Conservation (phyloP, 495 filamentous ascomycete species). For the Aspergillus egyptiacus region DNA sequence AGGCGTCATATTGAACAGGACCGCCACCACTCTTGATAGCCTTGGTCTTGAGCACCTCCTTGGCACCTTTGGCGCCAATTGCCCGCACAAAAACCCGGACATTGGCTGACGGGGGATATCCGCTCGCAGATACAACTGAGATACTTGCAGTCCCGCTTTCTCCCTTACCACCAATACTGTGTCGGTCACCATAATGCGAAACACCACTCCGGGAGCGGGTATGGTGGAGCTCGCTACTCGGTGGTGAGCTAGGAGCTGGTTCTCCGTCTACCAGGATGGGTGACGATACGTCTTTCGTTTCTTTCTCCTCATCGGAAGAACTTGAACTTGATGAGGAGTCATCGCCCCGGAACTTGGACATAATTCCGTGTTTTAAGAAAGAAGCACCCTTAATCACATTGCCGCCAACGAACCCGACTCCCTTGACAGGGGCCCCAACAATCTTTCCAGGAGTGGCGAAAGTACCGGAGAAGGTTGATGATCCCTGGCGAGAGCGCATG, state of each 20-base stretch:
- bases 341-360: constrained; percentile 41
- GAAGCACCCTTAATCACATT: constrained; percentile 83
- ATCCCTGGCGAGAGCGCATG: constrained; percentile 78
- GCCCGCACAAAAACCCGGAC: constrained; percentile 72
- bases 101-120: constrained; percentile 72
- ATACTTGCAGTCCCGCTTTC: constrained; percentile 74
- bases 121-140: constrained; percentile 70
- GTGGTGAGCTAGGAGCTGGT: constrained; percentile 31
- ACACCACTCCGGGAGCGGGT: constrained; percentile 63
- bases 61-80: constrained; percentile 57
- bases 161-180: constrained; percentile 47
- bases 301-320: constrained; percentile 48
- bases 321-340: constrained; percentile 14
- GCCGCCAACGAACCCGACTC: constrained; percentile 71
- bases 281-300: constrained; percentile 36
- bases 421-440: constrained; percentile 89
- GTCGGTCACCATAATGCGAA: constrained; percentile 36
- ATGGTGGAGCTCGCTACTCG: constrained; percentile 47
- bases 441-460: constrained; percentile 89
- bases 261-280: constrained; percentile 28
- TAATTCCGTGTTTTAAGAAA: constrained; percentile 76
- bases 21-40: constrained; percentile 57
- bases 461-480: constrained; percentile 87
- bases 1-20: constrained; percentile 53
- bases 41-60: constrained; percentile 84